Evolutionary conservation across 768 basidiomycete species (phyloP).

Genomic region (Rubroboletus satanas): DNA sequence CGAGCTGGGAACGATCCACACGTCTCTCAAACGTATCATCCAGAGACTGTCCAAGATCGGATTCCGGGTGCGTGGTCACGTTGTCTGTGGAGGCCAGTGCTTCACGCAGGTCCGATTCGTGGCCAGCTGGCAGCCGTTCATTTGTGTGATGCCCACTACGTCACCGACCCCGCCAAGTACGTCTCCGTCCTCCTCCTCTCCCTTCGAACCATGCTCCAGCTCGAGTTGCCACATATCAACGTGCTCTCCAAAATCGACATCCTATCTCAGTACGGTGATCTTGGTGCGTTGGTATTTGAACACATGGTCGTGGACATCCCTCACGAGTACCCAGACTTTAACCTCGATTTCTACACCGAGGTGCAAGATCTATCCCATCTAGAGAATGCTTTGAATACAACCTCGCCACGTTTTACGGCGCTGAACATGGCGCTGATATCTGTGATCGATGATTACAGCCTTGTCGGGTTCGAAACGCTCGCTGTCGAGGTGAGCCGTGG

Average conservation of each 20-base stretch:
- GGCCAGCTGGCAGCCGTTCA: constrained; percentile 87
- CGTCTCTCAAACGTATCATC: constrained; percentile 79
- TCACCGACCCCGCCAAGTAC: constrained; percentile 94
- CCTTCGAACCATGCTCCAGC: constrained; percentile 94
- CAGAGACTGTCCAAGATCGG: constrained; percentile 64
- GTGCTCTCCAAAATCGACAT: constrained; percentile 95
- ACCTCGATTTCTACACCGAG: constrained; percentile 96
- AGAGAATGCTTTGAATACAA: constrained; percentile 62
- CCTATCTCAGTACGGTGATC: constrained; percentile 83
- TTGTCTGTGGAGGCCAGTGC: not conserved
- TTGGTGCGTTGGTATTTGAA: constrained; percentile 52
- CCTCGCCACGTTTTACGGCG: constrained; percentile 66
- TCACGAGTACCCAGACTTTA: constrained; percentile 66
- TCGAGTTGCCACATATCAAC: constrained; percentile 97
- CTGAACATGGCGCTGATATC: constrained; percentile 90
- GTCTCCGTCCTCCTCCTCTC: constrained; percentile 89
- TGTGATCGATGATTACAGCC: constrained; percentile 87
- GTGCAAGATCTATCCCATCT: constrained; percentile 94
- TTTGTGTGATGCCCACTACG: constrained; percentile 94
- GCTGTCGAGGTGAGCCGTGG: constrained; percentile 75
- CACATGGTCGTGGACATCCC: not conserved
- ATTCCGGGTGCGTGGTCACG: constrained; percentile 70
- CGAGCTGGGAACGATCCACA: constrained; percentile 94
- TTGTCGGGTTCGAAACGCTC: constrained; percentile 95
- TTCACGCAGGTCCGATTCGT: not conserved